These are phyloP conservation scores for Verticillium dahliae DNA, from an alignment of 2,329 filamentous ascomycete species.

Conservation along the genomic window DNA sequence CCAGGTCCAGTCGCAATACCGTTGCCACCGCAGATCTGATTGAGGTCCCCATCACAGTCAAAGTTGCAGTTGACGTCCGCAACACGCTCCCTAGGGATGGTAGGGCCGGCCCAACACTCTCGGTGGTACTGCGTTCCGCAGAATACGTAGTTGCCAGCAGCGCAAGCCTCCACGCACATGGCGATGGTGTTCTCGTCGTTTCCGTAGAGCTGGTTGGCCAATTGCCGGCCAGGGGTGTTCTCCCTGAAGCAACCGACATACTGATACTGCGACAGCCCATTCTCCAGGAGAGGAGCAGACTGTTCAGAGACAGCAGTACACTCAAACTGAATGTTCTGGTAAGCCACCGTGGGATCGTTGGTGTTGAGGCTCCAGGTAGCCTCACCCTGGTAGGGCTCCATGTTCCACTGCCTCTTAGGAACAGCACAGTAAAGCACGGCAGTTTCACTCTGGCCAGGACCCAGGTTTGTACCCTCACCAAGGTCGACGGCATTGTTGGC, in stretches of 20 bases:
- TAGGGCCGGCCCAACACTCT: slow-evolving; percentile 50
- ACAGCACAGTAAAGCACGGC: slow-evolving; percentile 49
- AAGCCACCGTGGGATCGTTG: slow-evolving; percentile 44
- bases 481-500: slow-evolving; percentile 51
- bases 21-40: slow-evolving; percentile 48
- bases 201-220: slow-evolving; percentile 34
- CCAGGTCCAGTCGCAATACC: slow-evolving; percentile 23
- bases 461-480: slow-evolving; percentile 46
- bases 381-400: slow-evolving; percentile 37
- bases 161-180: slow-evolving; percentile 38
- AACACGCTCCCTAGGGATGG: slow-evolving; percentile 35
- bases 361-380: slow-evolving; percentile 52
- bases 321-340: slow-evolving; percentile 43
- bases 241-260: slow-evolving; percentile 51
- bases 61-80: slow-evolving; percentile 43
- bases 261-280: slow-evolving; percentile 39
- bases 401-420: slow-evolving; percentile 51
- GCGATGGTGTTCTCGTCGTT: slow-evolving; percentile 32
- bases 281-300: slow-evolving; percentile 36
- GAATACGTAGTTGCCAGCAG: slow-evolving; percentile 26
- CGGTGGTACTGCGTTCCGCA: slow-evolving; percentile 42
- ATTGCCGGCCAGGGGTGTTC: slow-evolving; percentile 47
- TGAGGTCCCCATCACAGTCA: slow-evolving; percentile 39
- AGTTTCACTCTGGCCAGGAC: slow-evolving; percentile 40
- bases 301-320: slow-evolving; percentile 48